Conservation (phyloP, 306 rosid genomes). For the Inga laurina region DNA sequence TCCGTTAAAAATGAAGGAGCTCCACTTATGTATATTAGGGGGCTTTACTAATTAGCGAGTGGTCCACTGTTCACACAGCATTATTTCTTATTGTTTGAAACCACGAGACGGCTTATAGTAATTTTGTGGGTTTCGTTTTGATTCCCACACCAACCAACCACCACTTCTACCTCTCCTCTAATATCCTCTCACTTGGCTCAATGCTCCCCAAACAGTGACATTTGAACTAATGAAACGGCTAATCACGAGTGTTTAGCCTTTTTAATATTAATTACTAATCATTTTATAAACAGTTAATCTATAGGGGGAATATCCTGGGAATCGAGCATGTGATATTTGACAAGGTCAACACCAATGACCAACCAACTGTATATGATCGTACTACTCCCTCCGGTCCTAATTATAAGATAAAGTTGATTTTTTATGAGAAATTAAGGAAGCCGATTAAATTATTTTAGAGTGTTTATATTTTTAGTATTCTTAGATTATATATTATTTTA, state of each 20-base stretch:
- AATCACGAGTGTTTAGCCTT: not conserved
- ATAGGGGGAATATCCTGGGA: not conserved
- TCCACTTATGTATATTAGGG: not conserved
- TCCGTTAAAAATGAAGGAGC: not conserved
- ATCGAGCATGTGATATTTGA: not conserved
- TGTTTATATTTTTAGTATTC: too few species aligned
- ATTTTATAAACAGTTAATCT: not conserved
- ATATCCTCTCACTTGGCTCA: not conserved
- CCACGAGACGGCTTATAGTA: not conserved
- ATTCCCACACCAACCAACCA: constrained; percentile 7
- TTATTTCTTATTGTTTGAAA: not conserved
- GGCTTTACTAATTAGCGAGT: not conserved
- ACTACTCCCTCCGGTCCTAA: too few species aligned
- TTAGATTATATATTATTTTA: too few species aligned
- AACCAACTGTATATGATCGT: not conserved
- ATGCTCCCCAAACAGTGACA: not conserved
- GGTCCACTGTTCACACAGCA: not conserved
- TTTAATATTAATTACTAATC: not conserved
- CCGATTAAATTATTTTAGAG: too few species aligned
- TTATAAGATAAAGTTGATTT: too few species aligned
- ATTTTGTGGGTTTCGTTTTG: not conserved
- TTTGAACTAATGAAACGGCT: constrained; percentile 5
- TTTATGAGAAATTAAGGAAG: too few species aligned
- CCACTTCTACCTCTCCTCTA: not conserved
- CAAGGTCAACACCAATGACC: not conserved